phyloP scores from a whole-genome alignment of 164 flowering plant genomes.

The Vitis riparia region DNA sequence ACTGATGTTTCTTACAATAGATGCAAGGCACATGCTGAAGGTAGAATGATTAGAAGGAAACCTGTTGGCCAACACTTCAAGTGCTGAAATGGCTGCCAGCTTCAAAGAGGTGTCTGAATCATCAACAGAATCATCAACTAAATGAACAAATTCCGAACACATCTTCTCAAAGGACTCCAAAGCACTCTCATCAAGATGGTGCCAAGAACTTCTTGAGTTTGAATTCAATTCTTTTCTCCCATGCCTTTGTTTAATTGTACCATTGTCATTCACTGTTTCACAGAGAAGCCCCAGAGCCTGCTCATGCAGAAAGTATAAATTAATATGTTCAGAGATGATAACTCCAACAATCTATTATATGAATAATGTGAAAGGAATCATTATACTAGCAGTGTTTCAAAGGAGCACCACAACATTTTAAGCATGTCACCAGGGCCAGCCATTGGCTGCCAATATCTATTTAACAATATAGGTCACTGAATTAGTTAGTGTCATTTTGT shows the following conservation, averaged over 20 bases:
- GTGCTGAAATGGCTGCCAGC: conserved; percentile 65
- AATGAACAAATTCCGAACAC: conserved; percentile 52
- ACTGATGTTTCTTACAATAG: conserved; percentile 45
- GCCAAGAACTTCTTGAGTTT: conserved; percentile 31
- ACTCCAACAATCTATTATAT: background rate
- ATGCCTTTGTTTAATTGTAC: conserved; percentile 22
- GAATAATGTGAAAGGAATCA: background rate
- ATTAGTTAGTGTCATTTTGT: background rate
- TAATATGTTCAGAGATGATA: background rate
- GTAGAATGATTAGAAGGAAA: conserved; percentile 48
- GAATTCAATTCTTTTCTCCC: conserved; percentile 21
- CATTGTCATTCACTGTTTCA: conserved; percentile 51
- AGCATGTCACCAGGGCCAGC: no score
- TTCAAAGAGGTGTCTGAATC: conserved; percentile 41
- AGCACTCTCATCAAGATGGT: conserved; percentile 46
- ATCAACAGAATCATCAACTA: conserved; percentile 49
- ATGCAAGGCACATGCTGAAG: conserved; percentile 53
- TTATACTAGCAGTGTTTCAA: no score
- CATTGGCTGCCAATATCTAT: no score
- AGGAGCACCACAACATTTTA: no score
- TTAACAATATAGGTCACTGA: no score
- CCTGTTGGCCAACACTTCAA: conserved; percentile 64
- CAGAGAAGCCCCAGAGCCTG: conserved; percentile 85
- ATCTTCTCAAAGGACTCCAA: conserved; percentile 44
- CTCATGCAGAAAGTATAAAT: conserved; percentile 2